These are phyloP conservation scores for Taphrina betulina DNA, from an alignment of 1,139 yeast species.

Conservation along the genomic window DNA sequence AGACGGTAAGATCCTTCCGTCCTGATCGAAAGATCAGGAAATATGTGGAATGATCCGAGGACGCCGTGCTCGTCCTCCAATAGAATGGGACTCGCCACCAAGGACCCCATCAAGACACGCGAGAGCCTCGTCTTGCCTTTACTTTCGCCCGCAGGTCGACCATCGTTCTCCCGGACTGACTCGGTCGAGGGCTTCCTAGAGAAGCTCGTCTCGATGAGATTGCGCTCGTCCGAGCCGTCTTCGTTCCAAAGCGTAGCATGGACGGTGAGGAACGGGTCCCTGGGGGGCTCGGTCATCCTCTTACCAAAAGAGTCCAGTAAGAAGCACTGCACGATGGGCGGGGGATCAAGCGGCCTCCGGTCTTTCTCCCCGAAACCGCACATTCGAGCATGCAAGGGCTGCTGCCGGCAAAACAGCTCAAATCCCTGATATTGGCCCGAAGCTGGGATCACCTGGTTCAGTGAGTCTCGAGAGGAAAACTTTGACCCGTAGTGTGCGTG, in stretches of 20 bases:
- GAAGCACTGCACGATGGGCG: conserved; percentile 27
- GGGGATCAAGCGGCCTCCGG: conserved; percentile 30
- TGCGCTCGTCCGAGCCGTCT: conserved; percentile 5
- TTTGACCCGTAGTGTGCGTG: too few species aligned
- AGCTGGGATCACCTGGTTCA: too few species aligned
- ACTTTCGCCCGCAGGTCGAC: background rate
- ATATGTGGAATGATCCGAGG: conserved; percentile 41
- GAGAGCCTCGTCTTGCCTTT: background rate
- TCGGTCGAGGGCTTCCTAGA: background rate
- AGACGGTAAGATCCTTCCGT: conserved; percentile 45
- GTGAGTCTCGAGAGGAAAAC: too few species aligned
- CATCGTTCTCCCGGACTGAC: background rate
- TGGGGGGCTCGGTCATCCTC: background rate
- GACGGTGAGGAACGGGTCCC: conserved; percentile 19
- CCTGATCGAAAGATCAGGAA: conserved; percentile 45
- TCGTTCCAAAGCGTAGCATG: conserved; percentile 23
- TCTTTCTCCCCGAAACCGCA: conserved; percentile 34
- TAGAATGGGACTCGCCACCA: conserved; percentile 8
- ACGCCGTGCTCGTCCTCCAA: conserved; percentile 17
- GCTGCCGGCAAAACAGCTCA: conserved; percentile 25
- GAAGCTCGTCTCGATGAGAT: conserved; percentile 4
- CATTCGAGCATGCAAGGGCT: conserved; percentile 32
- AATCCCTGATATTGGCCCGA: too few species aligned
- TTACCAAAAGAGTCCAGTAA: background rate
- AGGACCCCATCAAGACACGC: conserved; percentile 28